phyloP scores from a whole-genome alignment of 257 asterid genomes.

The Voacanga thouarsii region DNA sequence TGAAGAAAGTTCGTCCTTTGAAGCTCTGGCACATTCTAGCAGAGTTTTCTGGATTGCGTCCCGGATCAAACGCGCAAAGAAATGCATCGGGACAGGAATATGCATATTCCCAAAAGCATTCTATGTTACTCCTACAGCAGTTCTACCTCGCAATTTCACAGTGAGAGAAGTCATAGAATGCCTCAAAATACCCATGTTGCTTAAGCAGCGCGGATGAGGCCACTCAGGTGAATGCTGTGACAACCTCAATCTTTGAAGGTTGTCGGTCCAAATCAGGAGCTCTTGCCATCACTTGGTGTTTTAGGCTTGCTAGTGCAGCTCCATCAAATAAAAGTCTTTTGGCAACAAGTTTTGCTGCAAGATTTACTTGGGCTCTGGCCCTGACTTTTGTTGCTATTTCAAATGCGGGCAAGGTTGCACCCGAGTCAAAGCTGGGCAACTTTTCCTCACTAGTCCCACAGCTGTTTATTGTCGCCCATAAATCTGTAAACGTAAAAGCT shows the following conservation, averaged over 20 bases:
- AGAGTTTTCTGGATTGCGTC: background rate
- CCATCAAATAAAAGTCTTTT: conserved; percentile 10
- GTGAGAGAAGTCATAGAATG: conserved; percentile 10
- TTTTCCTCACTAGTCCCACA: background rate
- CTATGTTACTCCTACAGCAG: background rate
- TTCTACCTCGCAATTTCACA: conserved; percentile 12
- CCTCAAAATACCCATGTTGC: conserved; percentile 10
- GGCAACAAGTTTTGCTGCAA: background rate
- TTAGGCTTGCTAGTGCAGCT: conserved; percentile 12
- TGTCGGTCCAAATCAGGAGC: background rate
- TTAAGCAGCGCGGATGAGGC: conserved; percentile 5
- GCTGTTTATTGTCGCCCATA: conserved; percentile 9
- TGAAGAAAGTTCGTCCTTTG: background rate
- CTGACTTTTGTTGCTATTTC: background rate
- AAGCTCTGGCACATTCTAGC: background rate
- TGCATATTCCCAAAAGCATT: conserved; percentile 1
- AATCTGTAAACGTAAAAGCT: background rate
- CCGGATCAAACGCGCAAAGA: background rate
- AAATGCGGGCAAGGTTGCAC: background rate
- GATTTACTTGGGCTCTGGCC: background rate
- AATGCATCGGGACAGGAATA: background rate
- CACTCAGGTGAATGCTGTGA: conserved; percentile 15
- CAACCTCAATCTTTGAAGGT: conserved; percentile 14
- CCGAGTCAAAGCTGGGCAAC: background rate
- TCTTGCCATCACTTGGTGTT: conserved; percentile 11